These are phyloP conservation scores for Camellia japonica DNA, from an alignment of 148 eudicot species.

Conservation along the genomic window DNA sequence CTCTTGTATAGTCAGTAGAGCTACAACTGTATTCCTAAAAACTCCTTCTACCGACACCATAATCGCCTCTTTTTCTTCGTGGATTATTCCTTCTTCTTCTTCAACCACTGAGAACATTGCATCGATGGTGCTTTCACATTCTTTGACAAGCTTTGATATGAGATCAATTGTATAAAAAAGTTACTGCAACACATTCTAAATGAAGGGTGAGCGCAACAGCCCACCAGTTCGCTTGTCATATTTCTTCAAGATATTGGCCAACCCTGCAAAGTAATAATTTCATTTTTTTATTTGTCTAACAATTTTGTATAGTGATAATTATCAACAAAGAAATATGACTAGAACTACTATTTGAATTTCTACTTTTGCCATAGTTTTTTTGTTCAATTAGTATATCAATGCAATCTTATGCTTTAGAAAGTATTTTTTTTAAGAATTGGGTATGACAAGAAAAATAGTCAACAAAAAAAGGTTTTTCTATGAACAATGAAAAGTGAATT, in stretches of 20 bases:
- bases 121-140: slow-evolving; percentile 61
- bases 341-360: too few relatives aligned
- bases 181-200: slow-evolving; percentile 58
- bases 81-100: slow-evolving; percentile 6
- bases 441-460: neutral
- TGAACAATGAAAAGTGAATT: neutral
- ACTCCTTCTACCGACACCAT: slow-evolving; percentile 42
- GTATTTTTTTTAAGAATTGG: neutral
- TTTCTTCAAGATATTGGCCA: slow-evolving; percentile 82
- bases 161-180: slow-evolving; percentile 77
- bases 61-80: slow-evolving; percentile 12
- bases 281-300: too few relatives aligned
- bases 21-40: slow-evolving; percentile 72
- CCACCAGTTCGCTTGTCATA: slow-evolving; percentile 80
- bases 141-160: slow-evolving; percentile 62
- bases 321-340: neutral
- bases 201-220: slow-evolving; percentile 55
- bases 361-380: too few relatives aligned
- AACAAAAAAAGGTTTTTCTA: too few relatives aligned
- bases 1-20: slow-evolving; percentile 63
- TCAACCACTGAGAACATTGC: slow-evolving; percentile 28
- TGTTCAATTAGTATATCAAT: too few relatives aligned
- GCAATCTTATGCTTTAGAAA: neutral
- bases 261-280: neutral
- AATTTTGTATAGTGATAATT: too few relatives aligned